These are phyloP conservation scores for Schizothecium vesticola DNA, from an alignment of 495 filamentous ascomycete genomes.

Conservation along the genomic window DNA sequence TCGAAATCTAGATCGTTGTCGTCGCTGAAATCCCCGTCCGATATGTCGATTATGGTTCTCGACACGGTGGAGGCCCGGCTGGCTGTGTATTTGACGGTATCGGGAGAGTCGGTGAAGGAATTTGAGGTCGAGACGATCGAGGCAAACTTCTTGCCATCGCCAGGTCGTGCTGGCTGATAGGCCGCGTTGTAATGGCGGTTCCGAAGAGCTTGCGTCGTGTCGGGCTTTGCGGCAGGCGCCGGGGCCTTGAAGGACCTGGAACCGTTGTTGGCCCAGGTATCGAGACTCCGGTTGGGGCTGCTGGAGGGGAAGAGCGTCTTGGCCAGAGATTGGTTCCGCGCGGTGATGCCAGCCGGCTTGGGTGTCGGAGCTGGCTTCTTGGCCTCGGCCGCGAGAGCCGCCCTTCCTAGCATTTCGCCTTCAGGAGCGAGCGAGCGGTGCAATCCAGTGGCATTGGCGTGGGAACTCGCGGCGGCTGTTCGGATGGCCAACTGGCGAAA, in stretches of 20 bases:
- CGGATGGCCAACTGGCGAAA: constrained; percentile 7
- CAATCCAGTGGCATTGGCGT: constrained; percentile 12
- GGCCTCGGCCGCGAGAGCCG: constrained; percentile 11
- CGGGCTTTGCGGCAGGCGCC: neutral
- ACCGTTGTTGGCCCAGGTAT: neutral
- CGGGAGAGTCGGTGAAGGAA: constrained; percentile 39
- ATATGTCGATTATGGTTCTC: constrained; percentile 41
- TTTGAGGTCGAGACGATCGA: constrained; percentile 37
- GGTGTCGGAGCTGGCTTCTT: constrained; percentile 8
- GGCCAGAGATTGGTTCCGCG: constrained; percentile 25
- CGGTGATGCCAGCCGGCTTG: neutral
- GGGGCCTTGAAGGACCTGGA: neutral
- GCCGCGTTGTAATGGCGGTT: neutral
- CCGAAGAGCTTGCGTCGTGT: neutral
- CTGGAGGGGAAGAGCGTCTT: constrained; percentile 48
- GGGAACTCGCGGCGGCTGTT: neutral
- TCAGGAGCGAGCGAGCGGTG: neutral
- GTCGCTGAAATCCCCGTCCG: constrained; percentile 65
- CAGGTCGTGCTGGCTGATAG: neutral
- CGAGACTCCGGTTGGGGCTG: constrained; percentile 26
- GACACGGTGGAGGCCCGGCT: constrained; percentile 1
- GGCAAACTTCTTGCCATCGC: constrained; percentile 23
- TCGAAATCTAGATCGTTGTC: constrained; percentile 59
- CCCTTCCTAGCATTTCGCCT: constrained; percentile 22
- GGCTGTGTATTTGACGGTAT: constrained; percentile 20